Conservation (phyloP, 1,139 yeast genomes). For the Geotrichum aggregatum region DNA sequence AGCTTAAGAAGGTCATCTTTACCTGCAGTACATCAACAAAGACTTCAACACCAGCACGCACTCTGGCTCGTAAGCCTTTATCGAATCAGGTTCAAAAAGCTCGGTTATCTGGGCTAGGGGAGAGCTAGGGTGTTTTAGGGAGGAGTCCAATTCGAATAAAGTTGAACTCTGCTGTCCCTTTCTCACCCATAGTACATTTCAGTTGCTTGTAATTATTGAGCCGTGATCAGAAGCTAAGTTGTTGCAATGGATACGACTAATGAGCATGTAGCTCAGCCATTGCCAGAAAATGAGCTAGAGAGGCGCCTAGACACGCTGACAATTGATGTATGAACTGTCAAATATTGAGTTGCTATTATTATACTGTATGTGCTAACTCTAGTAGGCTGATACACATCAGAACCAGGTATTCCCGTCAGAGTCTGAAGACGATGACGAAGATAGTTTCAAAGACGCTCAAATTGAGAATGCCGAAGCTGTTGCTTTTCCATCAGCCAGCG, state of each 20-base stretch:
- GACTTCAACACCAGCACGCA: too few species aligned
- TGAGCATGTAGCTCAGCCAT: slow-evolving; percentile 1
- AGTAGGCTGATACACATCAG: neutral
- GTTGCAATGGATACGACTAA: neutral
- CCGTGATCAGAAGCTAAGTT: neutral
- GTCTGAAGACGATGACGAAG: slow-evolving; percentile 10
- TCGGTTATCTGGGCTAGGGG: neutral
- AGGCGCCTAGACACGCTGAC: slow-evolving; percentile 10
- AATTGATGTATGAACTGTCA: neutral
- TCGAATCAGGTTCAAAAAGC: neutral
- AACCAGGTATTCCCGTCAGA: neutral
- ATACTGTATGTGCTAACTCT: neutral
- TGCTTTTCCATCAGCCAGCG: slow-evolving; percentile 16
- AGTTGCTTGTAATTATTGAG: neutral
- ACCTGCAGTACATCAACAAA: too few species aligned
- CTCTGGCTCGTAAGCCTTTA: too few species aligned
- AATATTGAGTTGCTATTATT: neutral
- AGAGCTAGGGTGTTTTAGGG: neutral
- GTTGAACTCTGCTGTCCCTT: neutral
- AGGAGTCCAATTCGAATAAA: neutral
- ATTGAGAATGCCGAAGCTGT: neutral
- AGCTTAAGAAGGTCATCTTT: too few species aligned
- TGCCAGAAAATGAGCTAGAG: slow-evolving; percentile 14
- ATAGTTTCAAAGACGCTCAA: slow-evolving; percentile 12
- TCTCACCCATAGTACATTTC: neutral